Base-by-base conservation (phyloP, 331 rosid genomes). In the Spiraea crenata region DNA sequence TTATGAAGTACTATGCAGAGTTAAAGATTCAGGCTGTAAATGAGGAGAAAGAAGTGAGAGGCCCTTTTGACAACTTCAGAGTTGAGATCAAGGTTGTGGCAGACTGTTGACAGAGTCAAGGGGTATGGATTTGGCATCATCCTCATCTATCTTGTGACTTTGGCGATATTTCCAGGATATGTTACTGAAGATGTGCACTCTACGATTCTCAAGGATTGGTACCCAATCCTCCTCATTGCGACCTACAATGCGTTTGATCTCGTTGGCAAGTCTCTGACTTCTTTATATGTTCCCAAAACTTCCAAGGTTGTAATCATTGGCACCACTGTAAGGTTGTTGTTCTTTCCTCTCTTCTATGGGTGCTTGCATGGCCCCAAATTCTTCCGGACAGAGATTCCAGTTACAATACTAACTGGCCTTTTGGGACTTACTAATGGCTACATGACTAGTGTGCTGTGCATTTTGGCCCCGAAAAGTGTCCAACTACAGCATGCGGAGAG, bases 121-220 rank as follows among this genome's bases (percentile, higher is more conserved):
- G 87, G 90, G 95, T 86, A 89, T 15, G 98, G 97, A 19, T 34
- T 85, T 31, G 96, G 92, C 62, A 67, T 90, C 20, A 9, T 87
- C 63, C 84, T 89, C 57, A 74, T 90, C 70, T 93, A 93, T 72
- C 5, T 80, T 16, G 97, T 93, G 80, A 93, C 98, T 52, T 77
- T 93, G 45, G 68, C 97, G 5, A 93, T 93, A 73, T 93, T 89
- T 81, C 97, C 98, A 0, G 98, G 98, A 57, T 93, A 80, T 85
- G 83, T 93, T 12, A 93, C 98, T 4, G 97, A 93, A 74, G 98
- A 93, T 74, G 98, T 93, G 49, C 93, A 89, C 74, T 93, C 97
- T 64, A 56, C 79, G 63, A 59, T 86, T 55, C 86, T 93, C n/a
- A 84, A 84, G 82, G 97, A 93, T 74, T 93, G 97, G 98, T 91